These are phyloP conservation scores for Geosmithia putterillii DNA, from an alignment of 2,329 filamentous ascomycete genomes.

Conservation along the genomic window DNA sequence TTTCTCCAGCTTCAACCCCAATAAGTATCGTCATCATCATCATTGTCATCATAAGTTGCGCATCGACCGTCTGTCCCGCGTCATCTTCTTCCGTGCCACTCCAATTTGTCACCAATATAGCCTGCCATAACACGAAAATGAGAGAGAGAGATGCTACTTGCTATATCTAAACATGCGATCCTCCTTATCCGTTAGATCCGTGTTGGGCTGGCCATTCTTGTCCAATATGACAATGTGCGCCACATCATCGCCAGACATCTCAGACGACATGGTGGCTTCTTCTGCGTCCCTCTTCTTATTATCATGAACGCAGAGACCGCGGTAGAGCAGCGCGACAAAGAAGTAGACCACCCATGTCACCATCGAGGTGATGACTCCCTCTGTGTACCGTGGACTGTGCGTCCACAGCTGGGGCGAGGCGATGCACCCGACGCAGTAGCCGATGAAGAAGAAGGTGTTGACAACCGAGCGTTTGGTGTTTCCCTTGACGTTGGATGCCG, in stretches of 20 bases:
- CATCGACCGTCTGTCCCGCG: no score
- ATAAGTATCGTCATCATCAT: no score
- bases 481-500: constrained; percentile 15
- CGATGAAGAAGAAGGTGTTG: constrained; percentile 12
- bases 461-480: constrained; percentile 15
- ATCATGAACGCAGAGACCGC: constrained; percentile 18
- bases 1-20: no score
- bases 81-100: no score
- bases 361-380: constrained; percentile 31
- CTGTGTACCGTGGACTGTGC: constrained; percentile 26
- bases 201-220: constrained; percentile 10
- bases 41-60: no score
- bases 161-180: constrained; percentile 20
- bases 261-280: no score
- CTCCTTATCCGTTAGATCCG: constrained; percentile 21
- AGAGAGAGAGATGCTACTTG: no score
- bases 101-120: no score
- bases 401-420: constrained; percentile 34
- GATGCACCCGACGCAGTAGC: constrained; percentile 13
- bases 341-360: constrained; percentile 20
- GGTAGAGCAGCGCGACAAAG: constrained; percentile 17
- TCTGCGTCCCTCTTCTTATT: constrained; percentile 15
- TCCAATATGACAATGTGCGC: constrained; percentile 8
- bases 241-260: constrained; percentile 1
- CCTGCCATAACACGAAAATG: no score